Conservation (phyloP, 768 basidiomycete species). For the Mycena galopus region DNA sequence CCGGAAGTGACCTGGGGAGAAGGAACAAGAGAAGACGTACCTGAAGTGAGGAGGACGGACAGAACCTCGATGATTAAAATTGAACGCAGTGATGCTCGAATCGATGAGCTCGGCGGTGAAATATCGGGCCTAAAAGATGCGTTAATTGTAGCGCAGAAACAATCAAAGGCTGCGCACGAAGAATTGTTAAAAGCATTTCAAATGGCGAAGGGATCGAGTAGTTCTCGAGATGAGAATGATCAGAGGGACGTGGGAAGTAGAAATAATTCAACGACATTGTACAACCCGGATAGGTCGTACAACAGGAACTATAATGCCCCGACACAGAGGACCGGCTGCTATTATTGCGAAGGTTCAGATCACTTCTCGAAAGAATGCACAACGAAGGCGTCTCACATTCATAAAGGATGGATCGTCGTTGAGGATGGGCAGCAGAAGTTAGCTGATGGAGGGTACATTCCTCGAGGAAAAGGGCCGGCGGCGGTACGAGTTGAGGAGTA, state of each 20-base stretch:
- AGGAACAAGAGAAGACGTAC: too few relatives aligned
- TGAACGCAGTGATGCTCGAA: neutral
- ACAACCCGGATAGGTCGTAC: neutral
- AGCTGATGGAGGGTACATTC: constrained; percentile 6
- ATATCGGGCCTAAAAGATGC: neutral
- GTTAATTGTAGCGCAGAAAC: neutral
- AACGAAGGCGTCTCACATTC: neutral
- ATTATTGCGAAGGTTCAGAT: constrained; percentile 9
- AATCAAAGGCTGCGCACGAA: neutral
- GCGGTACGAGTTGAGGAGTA: constrained; percentile 9
- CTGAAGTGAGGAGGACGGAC: constrained; percentile 5
- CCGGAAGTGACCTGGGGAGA: neutral
- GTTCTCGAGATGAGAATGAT: neutral
- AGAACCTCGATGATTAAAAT: constrained; percentile 3
- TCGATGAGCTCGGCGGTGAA: neutral
- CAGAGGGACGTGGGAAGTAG: neutral
- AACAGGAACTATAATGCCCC: neutral
- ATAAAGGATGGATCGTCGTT: constrained; percentile 6
- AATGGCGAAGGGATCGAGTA: neutral
- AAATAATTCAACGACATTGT: neutral
- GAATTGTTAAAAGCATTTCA: neutral
- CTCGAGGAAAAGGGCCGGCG: neutral
- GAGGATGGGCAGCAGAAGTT: constrained; percentile 7
- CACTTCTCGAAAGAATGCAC: constrained; percentile 17
- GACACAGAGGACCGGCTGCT: neutral